phyloP scores from a whole-genome alignment of 257 asterid genomes.

The Eucommia ulmoides region DNA sequence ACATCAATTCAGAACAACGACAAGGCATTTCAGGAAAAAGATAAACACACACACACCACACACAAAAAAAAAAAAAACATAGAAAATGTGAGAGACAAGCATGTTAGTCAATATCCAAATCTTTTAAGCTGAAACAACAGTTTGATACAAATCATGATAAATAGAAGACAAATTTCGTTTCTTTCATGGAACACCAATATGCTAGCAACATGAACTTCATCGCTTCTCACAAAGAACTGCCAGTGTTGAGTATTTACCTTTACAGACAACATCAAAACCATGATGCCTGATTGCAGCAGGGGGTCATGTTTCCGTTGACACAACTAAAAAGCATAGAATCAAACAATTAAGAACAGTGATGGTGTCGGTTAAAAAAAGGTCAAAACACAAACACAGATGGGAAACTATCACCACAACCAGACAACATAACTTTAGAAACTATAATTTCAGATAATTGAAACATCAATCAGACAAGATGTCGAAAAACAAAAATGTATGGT shows the following conservation, averaged over 20 bases:
- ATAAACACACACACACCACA: background rate
- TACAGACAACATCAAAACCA: slow-evolving; percentile 79
- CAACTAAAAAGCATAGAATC: slow-evolving; percentile 45
- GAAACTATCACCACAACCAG: no score
- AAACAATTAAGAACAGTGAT: no score
- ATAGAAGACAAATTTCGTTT: background rate
- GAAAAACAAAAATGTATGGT: no score
- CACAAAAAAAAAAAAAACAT: background rate
- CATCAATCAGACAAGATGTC: no score
- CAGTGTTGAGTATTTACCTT: slow-evolving; percentile 35
- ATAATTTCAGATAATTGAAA: no score
- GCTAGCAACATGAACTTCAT: background rate
- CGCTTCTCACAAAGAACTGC: background rate
- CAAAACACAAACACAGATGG: no score
- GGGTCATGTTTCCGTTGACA: slow-evolving; percentile 33
- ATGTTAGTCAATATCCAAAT: background rate
- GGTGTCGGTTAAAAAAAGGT: no score
- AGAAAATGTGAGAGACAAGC: no score
- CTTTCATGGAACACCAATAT: background rate
- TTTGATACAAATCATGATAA: background rate
- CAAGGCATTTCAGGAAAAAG: background rate
- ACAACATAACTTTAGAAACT: no score
- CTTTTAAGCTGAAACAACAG: background rate
- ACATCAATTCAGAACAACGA: background rate
- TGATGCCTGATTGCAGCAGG: slow-evolving; percentile 39